Base-by-base conservation (phyloP, 2,329 filamentous ascomycete species). In the Penicillium palitans region DNA sequence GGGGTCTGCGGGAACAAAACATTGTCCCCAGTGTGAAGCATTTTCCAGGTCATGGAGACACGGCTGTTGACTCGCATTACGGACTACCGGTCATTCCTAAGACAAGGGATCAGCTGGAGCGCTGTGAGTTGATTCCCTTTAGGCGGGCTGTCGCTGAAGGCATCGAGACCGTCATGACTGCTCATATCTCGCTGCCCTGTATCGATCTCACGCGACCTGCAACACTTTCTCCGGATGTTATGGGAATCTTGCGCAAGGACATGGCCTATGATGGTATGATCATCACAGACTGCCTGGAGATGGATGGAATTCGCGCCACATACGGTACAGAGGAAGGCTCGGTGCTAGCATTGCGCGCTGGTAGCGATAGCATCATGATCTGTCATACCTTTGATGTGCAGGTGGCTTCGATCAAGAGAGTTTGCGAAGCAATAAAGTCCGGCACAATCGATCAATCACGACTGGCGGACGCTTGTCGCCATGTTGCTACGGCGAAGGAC, bases 21-120 rank as follows among this genome's bases (percentile, higher is more conserved):
- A 66, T 80, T 24, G 66, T 79, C 6, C 73, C 78, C 6, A 78
- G 75, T 53, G 71, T 77, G 1, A 80, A 80, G 62, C 76, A 80
- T 68, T 80, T 80, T 40, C 78, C 77, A 5, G 77, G 78, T 0
- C 77, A 79, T 63, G 76, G 76, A 27, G 74, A 79, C 59, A 79
- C 76, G 0, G 74, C 73, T n/a, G 71, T 78, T 0, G 76, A 79
- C 60, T 79, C 76, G 2, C 77, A 79, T 63, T 74, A 74, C 66
- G 76, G 76, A 2, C 65, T 79, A 24, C 76, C 77, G 0, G 65
- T 76, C 0, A 76, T 79, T 19, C 57, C 61, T 0, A 80, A 79
- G 56, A 70, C 63, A 3, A 69, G 70, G 46, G 70, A 70, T 25
- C 62, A 76, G 25, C 61, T 79, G 24, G 76, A 79, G 51, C 63